Conservation (phyloP, 1,284 basidiomycete species). For the Rugosomyces carneus region DNA sequence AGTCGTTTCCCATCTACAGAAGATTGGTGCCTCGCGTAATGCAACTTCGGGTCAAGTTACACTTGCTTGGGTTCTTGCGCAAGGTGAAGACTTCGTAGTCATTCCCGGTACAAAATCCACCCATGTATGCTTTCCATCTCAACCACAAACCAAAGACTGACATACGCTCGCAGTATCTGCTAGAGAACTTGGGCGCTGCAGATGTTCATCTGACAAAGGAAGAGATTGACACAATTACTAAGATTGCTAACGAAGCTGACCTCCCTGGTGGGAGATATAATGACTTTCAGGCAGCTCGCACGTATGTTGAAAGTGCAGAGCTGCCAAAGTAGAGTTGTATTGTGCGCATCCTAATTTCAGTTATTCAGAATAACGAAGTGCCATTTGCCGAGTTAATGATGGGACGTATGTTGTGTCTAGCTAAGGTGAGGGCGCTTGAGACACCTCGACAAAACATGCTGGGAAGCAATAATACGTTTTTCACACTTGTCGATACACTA, state of each 20-base stretch:
- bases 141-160: conserved; percentile 23
- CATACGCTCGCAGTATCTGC: conserved; percentile 17
- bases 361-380: too few species aligned
- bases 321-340: too few species aligned
- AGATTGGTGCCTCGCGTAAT: conserved; percentile 25
- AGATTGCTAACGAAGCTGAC: conserved; percentile 20
- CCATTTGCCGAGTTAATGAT: too few species aligned
- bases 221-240: conserved; percentile 25
- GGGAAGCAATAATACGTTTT: too few species aligned
- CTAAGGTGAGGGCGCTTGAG: too few species aligned
- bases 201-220: conserved; percentile 23
- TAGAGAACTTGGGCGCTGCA: conserved; percentile 27
- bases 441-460: too few species aligned
- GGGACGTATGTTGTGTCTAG: too few species aligned
- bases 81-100: neutral
- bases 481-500: too few species aligned
- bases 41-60: conserved; percentile 39
- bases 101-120: neutral
- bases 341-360: too few species aligned
- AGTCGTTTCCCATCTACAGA: conserved; percentile 30
- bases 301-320: too few species aligned
- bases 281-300: too few species aligned
- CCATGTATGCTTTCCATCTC: conserved; percentile 24
- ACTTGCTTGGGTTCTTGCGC: conserved; percentile 43
- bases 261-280: conserved; percentile 18